phyloP scores from a whole-genome alignment of 805 yeast species.

The Priceomyces castillae region DNA sequence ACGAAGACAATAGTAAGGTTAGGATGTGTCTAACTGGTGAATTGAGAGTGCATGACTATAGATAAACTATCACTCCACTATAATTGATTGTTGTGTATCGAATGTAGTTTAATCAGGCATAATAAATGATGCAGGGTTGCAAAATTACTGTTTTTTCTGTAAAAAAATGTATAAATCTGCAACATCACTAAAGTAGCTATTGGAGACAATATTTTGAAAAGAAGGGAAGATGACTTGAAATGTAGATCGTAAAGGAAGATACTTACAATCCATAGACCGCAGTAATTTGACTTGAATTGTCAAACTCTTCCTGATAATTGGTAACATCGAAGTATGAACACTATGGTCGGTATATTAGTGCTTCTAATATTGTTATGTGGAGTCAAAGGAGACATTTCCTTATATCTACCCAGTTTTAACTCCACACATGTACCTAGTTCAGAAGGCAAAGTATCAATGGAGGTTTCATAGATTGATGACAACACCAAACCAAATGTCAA shows the following conservation, averaged over 20 bases:
- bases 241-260: no score
- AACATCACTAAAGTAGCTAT: neutral
- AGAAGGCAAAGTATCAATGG: constrained; percentile 1
- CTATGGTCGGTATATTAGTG: neutral
- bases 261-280: no score
- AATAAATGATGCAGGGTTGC: neutral
- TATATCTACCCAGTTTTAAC: constrained; percentile 7
- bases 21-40: no score
- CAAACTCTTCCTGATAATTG: no score
- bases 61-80: neutral
- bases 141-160: neutral
- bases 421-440: neutral
- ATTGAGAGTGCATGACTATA: neutral
- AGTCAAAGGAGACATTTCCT: constrained; percentile 6
- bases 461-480: constrained; percentile 10
- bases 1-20: no score
- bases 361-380: neutral
- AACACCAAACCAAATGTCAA: constrained; percentile 5
- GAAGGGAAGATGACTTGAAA: no score
- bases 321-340: no score
- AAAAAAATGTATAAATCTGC: neutral
- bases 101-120: no score
- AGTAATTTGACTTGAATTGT: no score
- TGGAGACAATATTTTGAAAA: no score
- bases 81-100: neutral